A percentile compares a stretch with the other conserved stretches of the same genome.
Conservation (phyloP, 768 basidiomycete species). For the Hericium alpestre region DNA sequence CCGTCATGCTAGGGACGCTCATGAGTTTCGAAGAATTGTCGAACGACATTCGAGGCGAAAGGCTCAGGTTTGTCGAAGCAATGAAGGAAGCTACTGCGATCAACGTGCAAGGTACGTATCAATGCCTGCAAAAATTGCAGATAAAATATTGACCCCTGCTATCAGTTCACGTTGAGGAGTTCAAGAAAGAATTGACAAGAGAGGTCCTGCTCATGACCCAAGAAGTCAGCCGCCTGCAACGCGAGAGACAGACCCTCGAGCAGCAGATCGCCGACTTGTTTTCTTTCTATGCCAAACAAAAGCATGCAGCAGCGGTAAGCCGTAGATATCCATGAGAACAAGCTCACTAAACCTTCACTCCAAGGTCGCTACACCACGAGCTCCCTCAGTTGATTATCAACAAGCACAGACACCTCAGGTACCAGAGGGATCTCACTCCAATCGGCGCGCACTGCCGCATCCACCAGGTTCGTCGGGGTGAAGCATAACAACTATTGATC, state of each 20-base stretch:
- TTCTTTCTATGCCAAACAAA: constrained; percentile 61
- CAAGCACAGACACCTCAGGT: too few species aligned
- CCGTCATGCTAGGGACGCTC: not conserved
- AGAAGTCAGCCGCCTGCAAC: constrained; percentile 59
- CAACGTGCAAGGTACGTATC: constrained; percentile 59
- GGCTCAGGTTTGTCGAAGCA: constrained; percentile 83
- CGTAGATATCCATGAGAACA: not conserved
- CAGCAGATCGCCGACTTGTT: constrained; percentile 67
- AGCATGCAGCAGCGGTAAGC: constrained; percentile 24
- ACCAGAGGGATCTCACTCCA: too few species aligned
- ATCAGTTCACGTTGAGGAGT: constrained; percentile 75
- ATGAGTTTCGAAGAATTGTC: constrained; percentile 47
- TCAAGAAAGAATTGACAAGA: constrained; percentile 68
- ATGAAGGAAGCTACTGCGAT: constrained; percentile 90
- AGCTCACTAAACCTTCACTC: too few species aligned
- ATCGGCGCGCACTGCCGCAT: constrained; percentile 3
- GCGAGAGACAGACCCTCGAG: constrained; percentile 54
- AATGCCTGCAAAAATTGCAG: constrained; percentile 39
- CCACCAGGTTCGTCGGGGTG: not conserved
- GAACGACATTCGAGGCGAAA: constrained; percentile 76
- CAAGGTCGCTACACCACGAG: too few species aligned
- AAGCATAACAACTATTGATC: not conserved
- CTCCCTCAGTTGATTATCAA: too few species aligned
- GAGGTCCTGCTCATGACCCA: constrained; percentile 68
- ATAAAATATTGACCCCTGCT: constrained; percentile 35